Evolutionary conservation across 108 stramenopile species (phyloP).

Genomic region (Cyclotella sp.): DNA sequence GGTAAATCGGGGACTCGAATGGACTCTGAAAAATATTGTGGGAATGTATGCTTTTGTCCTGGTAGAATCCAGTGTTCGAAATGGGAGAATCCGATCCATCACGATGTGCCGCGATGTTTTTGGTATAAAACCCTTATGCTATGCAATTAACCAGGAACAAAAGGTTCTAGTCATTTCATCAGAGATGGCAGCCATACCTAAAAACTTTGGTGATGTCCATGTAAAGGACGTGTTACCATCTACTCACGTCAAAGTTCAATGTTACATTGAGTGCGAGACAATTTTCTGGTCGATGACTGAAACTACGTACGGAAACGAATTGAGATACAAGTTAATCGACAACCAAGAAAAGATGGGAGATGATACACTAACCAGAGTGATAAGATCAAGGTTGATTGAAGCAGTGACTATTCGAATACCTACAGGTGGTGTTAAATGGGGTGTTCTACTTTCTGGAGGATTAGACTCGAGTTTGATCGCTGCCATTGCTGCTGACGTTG

Average conservation of each 20-base stretch:
- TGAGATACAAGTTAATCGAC: neutral
- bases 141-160: neutral
- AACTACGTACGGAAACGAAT: neutral
- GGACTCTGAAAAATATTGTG: neutral
- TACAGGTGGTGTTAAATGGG: neutral
- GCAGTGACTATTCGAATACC: conserved; percentile 10
- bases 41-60: conserved; percentile 14
- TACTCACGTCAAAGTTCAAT: neutral
- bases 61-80: neutral
- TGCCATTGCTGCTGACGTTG: neutral
- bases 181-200: conserved; percentile 5
- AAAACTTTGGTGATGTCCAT: neutral
- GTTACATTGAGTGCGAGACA: neutral
- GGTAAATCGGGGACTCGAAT: neutral
- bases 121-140: conserved; percentile 7
- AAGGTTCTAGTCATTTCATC: neutral
- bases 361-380: neutral
- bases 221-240: conserved; percentile 2
- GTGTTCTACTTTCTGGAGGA: neutral
- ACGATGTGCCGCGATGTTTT: neutral
- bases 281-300: neutral
- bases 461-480: conserved; percentile 8
- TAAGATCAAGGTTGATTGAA: neutral
- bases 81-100: neutral
- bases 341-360: neutral